Evolutionary conservation across 306 rosid species (phyloP), one percentile per base, ranked within the genome.

Genomic region (Lablab purpureus): DNA sequence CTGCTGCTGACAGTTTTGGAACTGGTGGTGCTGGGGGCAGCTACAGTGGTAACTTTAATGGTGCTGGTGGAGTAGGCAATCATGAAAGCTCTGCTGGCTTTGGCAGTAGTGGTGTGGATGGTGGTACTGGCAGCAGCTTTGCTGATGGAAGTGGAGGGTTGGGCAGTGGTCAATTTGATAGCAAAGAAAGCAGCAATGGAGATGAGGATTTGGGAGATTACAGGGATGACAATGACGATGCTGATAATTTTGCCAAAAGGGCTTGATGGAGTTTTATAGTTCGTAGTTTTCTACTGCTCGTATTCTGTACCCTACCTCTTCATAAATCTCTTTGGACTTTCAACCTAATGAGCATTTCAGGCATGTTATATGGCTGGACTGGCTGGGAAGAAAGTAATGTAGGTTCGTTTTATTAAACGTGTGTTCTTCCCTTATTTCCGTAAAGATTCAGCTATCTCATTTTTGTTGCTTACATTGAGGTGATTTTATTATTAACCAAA

Each of bases 161-260:
- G 4, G 90, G 86, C 41, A 27, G 64, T 36, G 88, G 67, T 67
- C 85, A 80, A 77, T 46, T 63, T 66, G 76, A 75, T 66, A 73
- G 50, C 86, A 66, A 81, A 40, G 85, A 71, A 49, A 67, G 77
- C 28, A 8, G 47, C 69, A 78, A 75, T 4, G 58, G 56, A 1
- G 74, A 75, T 36, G 80, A 51, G 56, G 75, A 76, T 65, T 54
- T 59, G 14, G 90, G 84, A 65, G 87, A 80, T 27, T 79, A 37
- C 36, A 82, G 71, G 82, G 98, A 91, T 6, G 93, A 81, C 12
- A 78, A 60, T 2, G 85, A 86, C 49, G 91, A 85, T 4, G 2
- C 87, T 0, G 75, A 73, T 37, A 56, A 89, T 81, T 87, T 89
- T 60, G 90, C 88, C 27, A 94, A 91, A 74, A 90, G 96, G 83